These are phyloP conservation scores for Asterophora parasitica DNA, from an alignment of 768 basidiomycete species.

Conservation along the genomic window DNA sequence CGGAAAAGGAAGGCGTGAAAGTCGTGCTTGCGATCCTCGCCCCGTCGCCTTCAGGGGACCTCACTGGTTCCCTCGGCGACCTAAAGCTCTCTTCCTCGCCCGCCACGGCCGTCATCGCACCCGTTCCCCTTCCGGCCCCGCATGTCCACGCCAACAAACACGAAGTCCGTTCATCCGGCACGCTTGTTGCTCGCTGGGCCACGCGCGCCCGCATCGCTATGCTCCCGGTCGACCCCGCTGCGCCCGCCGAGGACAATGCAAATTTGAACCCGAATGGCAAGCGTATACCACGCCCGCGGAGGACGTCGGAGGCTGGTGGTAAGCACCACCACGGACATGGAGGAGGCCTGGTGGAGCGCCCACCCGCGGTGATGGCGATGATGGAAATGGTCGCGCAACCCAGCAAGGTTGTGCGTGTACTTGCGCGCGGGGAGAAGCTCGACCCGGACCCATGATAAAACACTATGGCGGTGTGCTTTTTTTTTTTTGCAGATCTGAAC, in stretches of 20 bases:
- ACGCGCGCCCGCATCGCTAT: constrained; percentile 52
- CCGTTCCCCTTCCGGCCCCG: constrained; percentile 66
- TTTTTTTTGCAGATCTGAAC: not conserved
- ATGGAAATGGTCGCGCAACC: constrained; percentile 74
- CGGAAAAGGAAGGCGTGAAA: constrained; percentile 21
- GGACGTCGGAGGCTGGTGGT: constrained; percentile 2
- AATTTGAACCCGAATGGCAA: no score
- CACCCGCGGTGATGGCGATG: constrained; percentile 75
- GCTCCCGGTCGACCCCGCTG: constrained; percentile 48
- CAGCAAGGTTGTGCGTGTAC: constrained; percentile 70
- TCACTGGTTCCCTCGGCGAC: constrained; percentile 28
- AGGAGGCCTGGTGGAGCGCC: constrained; percentile 64
- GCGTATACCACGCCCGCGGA: not conserved
- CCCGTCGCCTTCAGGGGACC: constrained; percentile 20
- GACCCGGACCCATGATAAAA: constrained; percentile 37
- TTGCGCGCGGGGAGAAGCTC: constrained; percentile 82
- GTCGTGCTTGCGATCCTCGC: constrained; percentile 58
- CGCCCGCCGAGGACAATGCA: constrained; percentile 24
- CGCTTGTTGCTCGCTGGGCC: constrained; percentile 66
- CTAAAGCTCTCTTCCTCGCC: constrained; percentile 20
- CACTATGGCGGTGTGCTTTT: not conserved
- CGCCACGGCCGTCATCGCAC: constrained; percentile 31
- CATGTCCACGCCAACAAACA: constrained; percentile 49
- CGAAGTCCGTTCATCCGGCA: constrained; percentile 62
- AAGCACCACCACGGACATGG: constrained; percentile 6